These are phyloP conservation scores for Hirschfeldia incana DNA, from an alignment of 345 rosid species.

Conservation along the genomic window DNA sequence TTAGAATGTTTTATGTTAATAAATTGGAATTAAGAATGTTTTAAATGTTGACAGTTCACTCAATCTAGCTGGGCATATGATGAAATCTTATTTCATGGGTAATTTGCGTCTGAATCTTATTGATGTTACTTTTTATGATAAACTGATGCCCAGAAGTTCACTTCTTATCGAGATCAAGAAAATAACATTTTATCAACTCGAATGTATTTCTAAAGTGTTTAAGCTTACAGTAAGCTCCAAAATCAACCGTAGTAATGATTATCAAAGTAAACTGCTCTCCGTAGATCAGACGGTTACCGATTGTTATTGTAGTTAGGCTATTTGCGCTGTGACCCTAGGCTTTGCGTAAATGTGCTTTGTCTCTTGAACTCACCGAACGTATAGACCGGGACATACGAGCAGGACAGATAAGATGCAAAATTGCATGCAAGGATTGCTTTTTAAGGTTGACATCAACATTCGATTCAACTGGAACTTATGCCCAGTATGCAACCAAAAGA, in stretches of 20 bases:
- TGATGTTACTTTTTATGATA: conserved; percentile 35
- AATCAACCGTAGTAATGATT: not conserved
- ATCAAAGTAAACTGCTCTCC: too few relatives aligned
- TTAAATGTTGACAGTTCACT: not conserved
- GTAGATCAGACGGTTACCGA: too few relatives aligned
- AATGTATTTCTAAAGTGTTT: not conserved
- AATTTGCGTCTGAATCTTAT: conserved; percentile 41
- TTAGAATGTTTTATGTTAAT: not conserved
- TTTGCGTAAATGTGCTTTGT: not conserved
- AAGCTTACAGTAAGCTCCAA: not conserved
- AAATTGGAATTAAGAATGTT: too few relatives aligned
- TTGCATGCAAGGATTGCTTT: not conserved
- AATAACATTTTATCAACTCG: not conserved
- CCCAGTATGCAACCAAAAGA: conserved; percentile 19
- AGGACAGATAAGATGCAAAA: conserved; percentile 58
- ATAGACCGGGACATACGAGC: conserved; percentile 74
- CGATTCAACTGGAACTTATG: not conserved
- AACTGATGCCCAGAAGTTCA: conserved; percentile 26
- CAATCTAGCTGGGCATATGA: conserved; percentile 12
- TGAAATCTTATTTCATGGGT: conserved; percentile 40
- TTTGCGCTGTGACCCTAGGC: not conserved
- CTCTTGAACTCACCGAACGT: conserved; percentile 45
- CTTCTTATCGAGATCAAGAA: not conserved
- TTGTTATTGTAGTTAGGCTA: too few relatives aligned
- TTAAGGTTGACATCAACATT: conserved; percentile 16